Evolutionary conservation across 768 basidiomycete species (phyloP).

Genomic region (Chlorophyllum brunneum): DNA sequence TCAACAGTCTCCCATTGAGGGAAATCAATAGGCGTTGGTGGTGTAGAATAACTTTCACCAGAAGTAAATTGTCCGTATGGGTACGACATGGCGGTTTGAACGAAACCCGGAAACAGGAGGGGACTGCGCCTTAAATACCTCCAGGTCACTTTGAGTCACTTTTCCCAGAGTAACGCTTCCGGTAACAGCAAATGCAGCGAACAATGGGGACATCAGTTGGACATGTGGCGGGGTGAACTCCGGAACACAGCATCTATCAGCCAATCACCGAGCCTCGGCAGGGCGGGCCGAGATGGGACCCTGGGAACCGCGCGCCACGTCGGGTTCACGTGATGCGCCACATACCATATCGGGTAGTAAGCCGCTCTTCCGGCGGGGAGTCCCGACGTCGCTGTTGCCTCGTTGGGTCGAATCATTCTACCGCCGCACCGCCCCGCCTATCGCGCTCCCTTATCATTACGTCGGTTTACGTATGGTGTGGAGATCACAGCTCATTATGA

Average conservation of each 20-base stretch:
- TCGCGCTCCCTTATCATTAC: not conserved
- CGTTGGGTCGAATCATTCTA: conserved; percentile 3
- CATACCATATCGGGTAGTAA: not conserved
- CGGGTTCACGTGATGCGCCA: conserved; percentile 25
- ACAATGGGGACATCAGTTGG: conserved; percentile 26
- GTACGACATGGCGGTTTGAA: conserved; percentile 41
- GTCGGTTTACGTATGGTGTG: conserved; percentile 1
- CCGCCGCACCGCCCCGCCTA: not conserved
- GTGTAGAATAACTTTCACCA: conserved; percentile 44
- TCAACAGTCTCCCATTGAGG: conserved; percentile 40
- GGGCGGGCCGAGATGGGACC: conserved; percentile 21
- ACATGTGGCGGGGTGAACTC: conserved; percentile 20
- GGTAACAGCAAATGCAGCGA: conserved; percentile 17
- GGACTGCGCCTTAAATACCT: conserved; percentile 28
- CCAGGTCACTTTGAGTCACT: conserved; percentile 29
- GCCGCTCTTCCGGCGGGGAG: not conserved
- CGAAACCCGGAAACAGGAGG: not conserved
- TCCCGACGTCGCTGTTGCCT: too few species aligned
- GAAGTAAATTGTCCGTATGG: conserved; percentile 39
- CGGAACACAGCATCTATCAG: conserved; percentile 21
- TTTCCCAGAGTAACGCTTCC: conserved; percentile 12
- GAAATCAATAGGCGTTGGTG: conserved; percentile 44
- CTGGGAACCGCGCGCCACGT: conserved; percentile 22
- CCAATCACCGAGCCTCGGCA: conserved; percentile 20
- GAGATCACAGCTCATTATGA: conserved; percentile 2